Evolutionary conservation across 257 asterid genomes (phyloP).

Genomic region (Nemophila menziesii): DNA sequence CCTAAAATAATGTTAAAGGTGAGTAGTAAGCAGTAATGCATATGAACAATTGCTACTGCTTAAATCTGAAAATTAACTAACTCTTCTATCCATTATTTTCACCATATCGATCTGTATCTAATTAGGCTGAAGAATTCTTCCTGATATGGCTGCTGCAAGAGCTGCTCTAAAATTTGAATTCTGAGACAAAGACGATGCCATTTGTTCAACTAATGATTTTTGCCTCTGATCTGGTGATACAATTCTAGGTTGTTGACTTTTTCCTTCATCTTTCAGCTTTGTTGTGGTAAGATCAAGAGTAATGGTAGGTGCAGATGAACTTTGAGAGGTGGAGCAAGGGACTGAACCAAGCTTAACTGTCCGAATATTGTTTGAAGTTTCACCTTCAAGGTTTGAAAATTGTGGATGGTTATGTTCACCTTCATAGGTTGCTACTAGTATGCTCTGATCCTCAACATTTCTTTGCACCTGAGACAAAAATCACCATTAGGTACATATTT

Average conservation of each 20-base stretch:
- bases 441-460: constrained; percentile 58
- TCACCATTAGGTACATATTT: too few relatives aligned
- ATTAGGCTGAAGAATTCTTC: constrained; percentile 52
- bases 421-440: constrained; percentile 70
- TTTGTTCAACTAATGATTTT: constrained; percentile 55
- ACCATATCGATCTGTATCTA: too few relatives aligned
- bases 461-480: constrained; percentile 57
- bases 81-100: too few relatives aligned
- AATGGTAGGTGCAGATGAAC: constrained; percentile 27
- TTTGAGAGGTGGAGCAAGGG: constrained; percentile 31
- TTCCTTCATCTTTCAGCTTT: constrained; percentile 13
- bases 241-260: constrained; percentile 9
- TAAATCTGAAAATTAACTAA: too few relatives aligned
- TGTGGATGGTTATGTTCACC: constrained; percentile 81
- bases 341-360: constrained; percentile 12
- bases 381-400: constrained; percentile 38
- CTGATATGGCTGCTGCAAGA: constrained; percentile 87
- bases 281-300: constrained; percentile 62
- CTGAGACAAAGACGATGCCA: constrained; percentile 79
- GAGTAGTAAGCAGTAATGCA: too few relatives aligned
- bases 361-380: constrained; percentile 16
- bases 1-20: too few relatives aligned
- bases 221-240: constrained; percentile 45
- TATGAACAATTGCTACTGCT: too few relatives aligned
- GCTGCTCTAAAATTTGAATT: constrained; percentile 90